phyloP scores from a whole-genome alignment of 768 basidiomycete genomes.

The Pleurotus djamor region DNA sequence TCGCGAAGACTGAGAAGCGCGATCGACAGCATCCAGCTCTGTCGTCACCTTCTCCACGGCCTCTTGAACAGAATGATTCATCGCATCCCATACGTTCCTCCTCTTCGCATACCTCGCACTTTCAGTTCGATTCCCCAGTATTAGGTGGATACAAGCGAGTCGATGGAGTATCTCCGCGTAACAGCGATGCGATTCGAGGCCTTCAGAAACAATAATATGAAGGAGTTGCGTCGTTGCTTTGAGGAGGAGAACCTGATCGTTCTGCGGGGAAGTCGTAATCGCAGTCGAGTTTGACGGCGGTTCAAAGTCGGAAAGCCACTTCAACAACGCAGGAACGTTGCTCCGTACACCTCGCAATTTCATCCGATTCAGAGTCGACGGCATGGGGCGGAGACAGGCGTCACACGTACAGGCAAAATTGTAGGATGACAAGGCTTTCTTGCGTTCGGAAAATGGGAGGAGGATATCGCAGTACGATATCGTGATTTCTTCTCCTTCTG shows the following conservation, averaged over 20 bases:
- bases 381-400: not conserved
- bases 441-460: not conserved
- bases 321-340: not conserved
- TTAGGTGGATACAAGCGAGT: not conserved
- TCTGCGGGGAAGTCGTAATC: too few species aligned
- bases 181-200: not conserved
- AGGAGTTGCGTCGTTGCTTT: not conserved
- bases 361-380: not conserved
- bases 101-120: not conserved
- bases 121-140: not conserved
- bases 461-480: not conserved
- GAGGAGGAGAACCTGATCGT: not conserved
- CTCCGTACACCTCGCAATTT: not conserved
- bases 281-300: not conserved
- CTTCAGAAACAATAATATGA: not conserved
- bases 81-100: not conserved
- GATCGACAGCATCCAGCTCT: too few species aligned
- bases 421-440: not conserved
- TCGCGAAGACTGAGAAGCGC: too few species aligned
- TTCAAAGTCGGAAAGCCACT: not conserved
- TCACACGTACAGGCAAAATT: not conserved
- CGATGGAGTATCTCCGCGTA: not conserved
- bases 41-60: too few species aligned
- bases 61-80: not conserved
- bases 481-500: not conserved